These are phyloP conservation scores for Claviceps cyperi DNA, from an alignment of 2,329 filamentous ascomycete species.

Conservation along the genomic window DNA sequence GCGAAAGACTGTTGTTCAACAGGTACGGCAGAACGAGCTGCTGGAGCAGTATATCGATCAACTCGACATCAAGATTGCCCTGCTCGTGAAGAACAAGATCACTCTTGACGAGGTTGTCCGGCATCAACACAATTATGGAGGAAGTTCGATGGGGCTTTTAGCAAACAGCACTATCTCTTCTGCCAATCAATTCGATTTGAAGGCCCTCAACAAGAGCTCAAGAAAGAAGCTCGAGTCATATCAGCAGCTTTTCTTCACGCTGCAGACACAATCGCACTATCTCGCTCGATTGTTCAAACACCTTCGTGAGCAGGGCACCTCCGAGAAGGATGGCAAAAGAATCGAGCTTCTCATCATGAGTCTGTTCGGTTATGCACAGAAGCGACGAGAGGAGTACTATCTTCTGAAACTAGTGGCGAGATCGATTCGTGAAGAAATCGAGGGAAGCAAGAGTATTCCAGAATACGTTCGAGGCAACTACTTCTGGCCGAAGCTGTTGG, in stretches of 20 bases:
- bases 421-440: conserved; percentile 75
- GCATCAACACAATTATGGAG: conserved; percentile 91
- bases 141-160: conserved; percentile 70
- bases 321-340: conserved; percentile 85
- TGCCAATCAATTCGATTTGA: conserved; percentile 86
- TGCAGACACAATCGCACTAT: conserved; percentile 94
- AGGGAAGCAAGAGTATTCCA: conserved; percentile 55
- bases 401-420: conserved; percentile 74
- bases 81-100: conserved; percentile 98
- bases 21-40: conserved; percentile 93
- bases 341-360: conserved; percentile 93
- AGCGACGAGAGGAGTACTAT: conserved; percentile 92
- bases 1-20: conserved; percentile 90
- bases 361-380: conserved; percentile 92
- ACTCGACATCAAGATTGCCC: conserved; percentile 94
- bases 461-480: conserved; percentile 83
- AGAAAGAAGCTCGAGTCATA: conserved; percentile 91
- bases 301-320: conserved; percentile 66
- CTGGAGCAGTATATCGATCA: conserved; percentile 97
- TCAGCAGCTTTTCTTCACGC: conserved; percentile 91
- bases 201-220: conserved; percentile 93
- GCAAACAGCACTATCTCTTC: conserved; percentile 81
- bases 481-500: conserved; percentile 81
- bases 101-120: conserved; percentile 94
- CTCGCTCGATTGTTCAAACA: conserved; percentile 76